Evolutionary conservation across 441 rosid species (phyloP), one percentile per base, ranked within the genome.

Genomic region (Bocquillonia castaneifolia): DNA sequence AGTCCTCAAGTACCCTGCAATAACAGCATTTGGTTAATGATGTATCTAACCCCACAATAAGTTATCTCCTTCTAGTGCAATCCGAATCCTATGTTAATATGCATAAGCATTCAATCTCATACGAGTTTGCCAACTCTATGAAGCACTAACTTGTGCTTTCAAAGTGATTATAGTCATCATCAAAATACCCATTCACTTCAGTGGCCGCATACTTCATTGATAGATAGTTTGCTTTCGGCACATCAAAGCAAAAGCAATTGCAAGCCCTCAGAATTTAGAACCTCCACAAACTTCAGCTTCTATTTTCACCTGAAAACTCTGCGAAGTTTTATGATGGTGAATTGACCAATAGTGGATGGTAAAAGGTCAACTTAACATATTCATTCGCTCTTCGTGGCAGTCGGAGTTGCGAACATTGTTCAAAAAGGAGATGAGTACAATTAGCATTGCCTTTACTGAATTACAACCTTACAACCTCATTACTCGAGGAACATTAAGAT

Each of bases 11-110:
- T 67, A 65, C 42, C 40, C n/a, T 39, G 50, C 54, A 28, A 52
- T 39, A 56, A 20, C 18, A 37, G 67, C 36, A 50, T 22, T 18
- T 68, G 56, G 68, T n/a, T 68, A 54, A 76, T 73, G 72, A 78
- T 75, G 58, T 53, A 47, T 18, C 60, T 71, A 51, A 31, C 67
- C 75, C 77, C 79, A 64, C 74, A 52, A 58, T 28, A 22, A 47
- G 65, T 17, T 17, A 45, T 52, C n/a, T 29, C 40, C 68, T 71
- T 52, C 64, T 17, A 32, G 34, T 54, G 58, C 37, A 51, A 12
- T 28, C 56, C 8, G 78, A 68, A 72, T 74, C 81, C 76, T 59
- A 78, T 61, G 74, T 34, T 9, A 14, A 55, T 55, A 10, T 22
- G 9, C 37, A 22, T 14, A 10, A 2, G 26, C 40, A 13, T 58